These are phyloP conservation scores for Rugiboletus extremiorientalis DNA, from an alignment of 1,284 basidiomycete species.

Conservation along the genomic window DNA sequence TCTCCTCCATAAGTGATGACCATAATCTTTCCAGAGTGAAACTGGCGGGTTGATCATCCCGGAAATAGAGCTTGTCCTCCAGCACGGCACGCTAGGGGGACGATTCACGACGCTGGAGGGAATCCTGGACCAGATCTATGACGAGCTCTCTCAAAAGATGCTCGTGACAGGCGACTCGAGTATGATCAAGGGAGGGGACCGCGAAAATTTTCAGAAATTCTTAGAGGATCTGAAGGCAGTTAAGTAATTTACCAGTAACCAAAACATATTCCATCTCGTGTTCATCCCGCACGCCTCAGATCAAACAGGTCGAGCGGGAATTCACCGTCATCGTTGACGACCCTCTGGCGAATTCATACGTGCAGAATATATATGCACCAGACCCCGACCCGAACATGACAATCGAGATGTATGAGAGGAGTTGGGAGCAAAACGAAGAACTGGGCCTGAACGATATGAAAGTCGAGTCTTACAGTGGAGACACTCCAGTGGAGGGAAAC, in stretches of 20 bases:
- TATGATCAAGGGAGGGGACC: constrained; percentile 43
- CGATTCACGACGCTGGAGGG: constrained; percentile 98
- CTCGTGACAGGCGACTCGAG: constrained; percentile 77
- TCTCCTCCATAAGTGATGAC: not conserved
- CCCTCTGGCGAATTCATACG: constrained; percentile 92
- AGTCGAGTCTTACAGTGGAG: constrained; percentile 75
- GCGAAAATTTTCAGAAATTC: constrained; percentile 71
- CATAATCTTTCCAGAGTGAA: constrained; percentile 63
- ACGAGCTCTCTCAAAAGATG: constrained; percentile 92
- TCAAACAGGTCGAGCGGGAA: constrained; percentile 73
- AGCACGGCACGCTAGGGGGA: constrained; percentile 95
- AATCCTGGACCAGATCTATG: constrained; percentile 92
- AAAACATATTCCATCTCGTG: not conserved
- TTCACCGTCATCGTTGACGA: constrained; percentile 97
- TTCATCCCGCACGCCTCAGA: constrained; percentile 39
- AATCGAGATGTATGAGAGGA: constrained; percentile 81
- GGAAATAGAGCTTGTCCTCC: constrained; percentile 92
- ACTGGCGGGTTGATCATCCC: constrained; percentile 90
- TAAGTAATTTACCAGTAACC: constrained; percentile 18
- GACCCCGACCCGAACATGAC: constrained; percentile 92
- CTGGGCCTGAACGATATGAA: constrained; percentile 97
- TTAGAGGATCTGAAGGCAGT: constrained; percentile 79
- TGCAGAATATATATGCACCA: constrained; percentile 94
- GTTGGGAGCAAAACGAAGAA: constrained; percentile 93
- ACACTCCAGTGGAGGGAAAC: constrained; percentile 10